Evolutionary conservation across 192 early-diverging fungal genomes (phyloP).

Genomic region (Lunasporangiospora selenospora): DNA sequence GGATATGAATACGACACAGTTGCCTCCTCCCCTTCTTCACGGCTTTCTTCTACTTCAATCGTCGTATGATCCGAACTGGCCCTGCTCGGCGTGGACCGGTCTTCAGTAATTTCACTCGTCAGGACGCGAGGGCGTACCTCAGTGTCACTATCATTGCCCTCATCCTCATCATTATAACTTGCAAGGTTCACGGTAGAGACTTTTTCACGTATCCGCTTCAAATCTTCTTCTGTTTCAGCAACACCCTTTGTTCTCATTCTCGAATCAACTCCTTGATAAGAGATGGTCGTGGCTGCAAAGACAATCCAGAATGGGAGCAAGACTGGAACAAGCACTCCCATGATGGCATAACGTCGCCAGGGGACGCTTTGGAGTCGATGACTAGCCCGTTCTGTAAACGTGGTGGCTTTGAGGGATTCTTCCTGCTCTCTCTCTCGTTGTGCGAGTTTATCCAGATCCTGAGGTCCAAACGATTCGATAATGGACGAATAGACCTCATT

Average conservation of each 20-base stretch:
- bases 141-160: neutral
- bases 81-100: too few relatives aligned
- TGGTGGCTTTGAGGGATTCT: conserved; percentile 2
- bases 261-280: conserved; percentile 48
- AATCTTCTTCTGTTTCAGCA: neutral
- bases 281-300: conserved; percentile 38
- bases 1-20: conserved; percentile 30
- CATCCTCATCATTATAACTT: conserved; percentile 19
- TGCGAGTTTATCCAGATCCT: conserved; percentile 10
- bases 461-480: conserved; percentile 42
- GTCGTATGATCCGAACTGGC: too few relatives aligned
- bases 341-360: conserved; percentile 35
- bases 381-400: conserved; percentile 5
- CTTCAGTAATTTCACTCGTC: too few relatives aligned
- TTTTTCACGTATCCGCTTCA: conserved; percentile 14
- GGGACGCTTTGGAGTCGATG: conserved; percentile 6
- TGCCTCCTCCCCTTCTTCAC: too few relatives aligned
- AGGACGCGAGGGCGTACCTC: too few relatives aligned
- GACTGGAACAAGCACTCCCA: conserved; percentile 32
- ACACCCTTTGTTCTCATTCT: conserved; percentile 25
- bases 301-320: conserved; percentile 49
- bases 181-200: conserved; percentile 7
- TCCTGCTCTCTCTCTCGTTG: conserved; percentile 13
- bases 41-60: too few relatives aligned
- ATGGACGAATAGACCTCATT: conserved; percentile 36